These are phyloP conservation scores for Fragilariopsis cylindrus DNA, from an alignment of 108 stramenopile genomes.

Conservation along the genomic window DNA sequence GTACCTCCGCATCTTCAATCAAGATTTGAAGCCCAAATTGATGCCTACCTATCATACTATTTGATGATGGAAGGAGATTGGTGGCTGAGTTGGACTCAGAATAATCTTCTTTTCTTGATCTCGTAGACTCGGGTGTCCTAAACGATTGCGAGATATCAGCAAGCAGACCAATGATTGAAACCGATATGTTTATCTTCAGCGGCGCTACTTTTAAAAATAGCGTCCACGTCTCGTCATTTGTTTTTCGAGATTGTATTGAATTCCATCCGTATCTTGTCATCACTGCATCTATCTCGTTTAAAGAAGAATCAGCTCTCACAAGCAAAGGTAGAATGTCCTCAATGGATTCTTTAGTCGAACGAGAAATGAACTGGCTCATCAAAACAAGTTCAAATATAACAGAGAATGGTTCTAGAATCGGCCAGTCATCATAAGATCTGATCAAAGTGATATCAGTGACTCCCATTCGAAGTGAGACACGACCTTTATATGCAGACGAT, in stretches of 20 bases:
- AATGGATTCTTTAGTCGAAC: background rate
- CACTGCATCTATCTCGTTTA: constrained; percentile 29
- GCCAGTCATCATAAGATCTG: constrained; percentile 44
- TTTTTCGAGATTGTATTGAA: constrained; percentile 14
- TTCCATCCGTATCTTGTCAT: constrained; percentile 31
- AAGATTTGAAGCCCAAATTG: constrained; percentile 15
- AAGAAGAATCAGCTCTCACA: constrained; percentile 38
- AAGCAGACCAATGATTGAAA: constrained; percentile 20
- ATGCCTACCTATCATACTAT: background rate
- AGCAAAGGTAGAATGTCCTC: constrained; percentile 18
- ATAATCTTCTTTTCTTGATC: background rate
- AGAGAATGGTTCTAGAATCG: constrained; percentile 36
- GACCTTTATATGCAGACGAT: background rate
- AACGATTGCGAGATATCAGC: constrained; percentile 18
- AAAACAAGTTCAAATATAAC: constrained; percentile 18
- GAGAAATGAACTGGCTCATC: background rate
- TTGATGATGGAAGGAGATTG: constrained; percentile 3
- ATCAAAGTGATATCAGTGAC: constrained; percentile 30
- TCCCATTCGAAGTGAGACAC: constrained; percentile 14
- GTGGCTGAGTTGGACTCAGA: background rate
- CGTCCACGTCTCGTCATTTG: background rate
- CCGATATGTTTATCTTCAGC: constrained; percentile 28
- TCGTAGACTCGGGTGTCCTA: constrained; percentile 1
- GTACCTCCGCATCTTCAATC: constrained; percentile 27
- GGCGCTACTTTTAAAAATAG: constrained; percentile 29